Conservation (phyloP, 805 yeast species). For the Zygosaccharomyces bailii region DNA sequence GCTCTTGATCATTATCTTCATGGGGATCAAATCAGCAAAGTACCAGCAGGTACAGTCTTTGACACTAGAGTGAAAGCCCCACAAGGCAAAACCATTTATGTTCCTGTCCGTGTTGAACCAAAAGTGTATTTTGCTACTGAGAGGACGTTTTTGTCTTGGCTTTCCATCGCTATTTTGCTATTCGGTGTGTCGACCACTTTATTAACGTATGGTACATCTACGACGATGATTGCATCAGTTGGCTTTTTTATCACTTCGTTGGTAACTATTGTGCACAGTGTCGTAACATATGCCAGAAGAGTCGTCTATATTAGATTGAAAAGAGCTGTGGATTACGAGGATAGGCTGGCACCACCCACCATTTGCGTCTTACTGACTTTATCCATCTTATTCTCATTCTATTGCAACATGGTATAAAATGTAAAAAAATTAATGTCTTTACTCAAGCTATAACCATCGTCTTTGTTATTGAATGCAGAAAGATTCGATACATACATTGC, state of each 20-base stretch:
- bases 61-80: constrained; percentile 65
- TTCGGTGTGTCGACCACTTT: constrained; percentile 87
- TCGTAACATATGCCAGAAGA: constrained; percentile 73
- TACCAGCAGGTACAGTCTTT: constrained; percentile 63
- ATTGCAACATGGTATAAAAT: constrained; percentile 37
- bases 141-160: constrained; percentile 90
- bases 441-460: too few species aligned
- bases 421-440: too few species aligned
- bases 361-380: constrained; percentile 72
- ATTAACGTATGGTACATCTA: constrained; percentile 74
- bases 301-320: constrained; percentile 78
- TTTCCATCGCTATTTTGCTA: constrained; percentile 81
- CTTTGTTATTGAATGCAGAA: too few species aligned
- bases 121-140: constrained; percentile 99
- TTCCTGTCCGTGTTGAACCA: constrained; percentile 96
- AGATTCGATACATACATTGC: too few species aligned
- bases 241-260: constrained; percentile 84
- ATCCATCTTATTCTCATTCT: constrained; percentile 60
- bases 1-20: constrained; percentile 47
- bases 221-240: constrained; percentile 75
- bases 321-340: constrained; percentile 81
- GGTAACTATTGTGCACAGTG: constrained; percentile 67
- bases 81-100: constrained; percentile 81
- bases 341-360: constrained; percentile 79
- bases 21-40: constrained; percentile 49